Evolutionary conservation across 495 filamentous ascomycete species (phyloP), one percentile per base, ranked within the genome.

Genomic region (Mycothermus thermophilus): DNA sequence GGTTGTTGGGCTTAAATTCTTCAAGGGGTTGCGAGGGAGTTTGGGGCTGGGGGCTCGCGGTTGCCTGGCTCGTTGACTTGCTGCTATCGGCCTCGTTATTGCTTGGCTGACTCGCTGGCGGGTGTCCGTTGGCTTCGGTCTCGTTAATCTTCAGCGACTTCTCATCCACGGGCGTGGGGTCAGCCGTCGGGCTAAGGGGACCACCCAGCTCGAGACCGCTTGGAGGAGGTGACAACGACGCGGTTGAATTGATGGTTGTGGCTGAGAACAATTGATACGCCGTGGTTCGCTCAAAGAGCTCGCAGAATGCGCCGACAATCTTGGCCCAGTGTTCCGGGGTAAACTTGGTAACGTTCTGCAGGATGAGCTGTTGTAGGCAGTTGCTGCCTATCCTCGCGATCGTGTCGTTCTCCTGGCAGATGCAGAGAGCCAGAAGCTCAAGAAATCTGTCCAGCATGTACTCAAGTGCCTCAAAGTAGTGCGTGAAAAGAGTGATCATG

Each of bases 401-500:
- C 0, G 92, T 99, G 52, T 99, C 90, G 49, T 96, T 99, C 52
- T 99, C 90, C 52, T 99, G 90, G 54, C 88, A 96, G 33, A 99
- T 99, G 51, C 90, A 99, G 12, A 96, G 70, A 3, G 83, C 84
- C 1, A 99, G 61, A 8, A 99, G 73, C 48, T 96, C 87, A 24
- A 99, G 63, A 50, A 96, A 94, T 17, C 88, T 67, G 48, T 93
- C 84, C 13, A 99, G 70, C 92, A 99, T 96, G 52, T 93, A 88
- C 54, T 95, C 84, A 17, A 99, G 61, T 0, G 83, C 71, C 37
- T 93, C 84, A 45, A 96, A 99, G 57, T 95, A 96, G 55, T 99
- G 90, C 0, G 90, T 99, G 51, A 99, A 96, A 16, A 99, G 73
- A 0, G 80, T 86, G 47, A 99, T 95, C 80, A 99, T 93, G 58